Evolutionary conservation across 2,329 filamentous ascomycete genomes (phyloP).

Genomic region (Pezicula carpinea): DNA sequence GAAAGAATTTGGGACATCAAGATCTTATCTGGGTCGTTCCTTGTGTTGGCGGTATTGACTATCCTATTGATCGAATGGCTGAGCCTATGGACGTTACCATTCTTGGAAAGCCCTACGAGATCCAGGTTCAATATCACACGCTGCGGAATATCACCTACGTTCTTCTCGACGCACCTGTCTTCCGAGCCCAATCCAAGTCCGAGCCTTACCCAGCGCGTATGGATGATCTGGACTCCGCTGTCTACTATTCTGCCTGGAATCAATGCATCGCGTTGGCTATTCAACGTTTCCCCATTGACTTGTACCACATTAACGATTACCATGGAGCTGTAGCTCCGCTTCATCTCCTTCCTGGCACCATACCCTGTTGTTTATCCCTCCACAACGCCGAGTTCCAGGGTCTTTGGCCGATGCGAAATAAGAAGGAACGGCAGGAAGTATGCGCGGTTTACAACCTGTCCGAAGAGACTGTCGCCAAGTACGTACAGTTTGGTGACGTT

Average conservation of each 20-base stretch:
- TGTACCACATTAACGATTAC: constrained; percentile 65
- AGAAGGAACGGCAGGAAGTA: constrained; percentile 56
- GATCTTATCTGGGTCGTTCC: constrained; percentile 61
- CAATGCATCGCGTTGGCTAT: constrained; percentile 61
- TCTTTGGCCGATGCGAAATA: constrained; percentile 60
- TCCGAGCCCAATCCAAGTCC: constrained; percentile 55
- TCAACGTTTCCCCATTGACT: constrained; percentile 54
- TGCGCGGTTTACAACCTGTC: constrained; percentile 60
- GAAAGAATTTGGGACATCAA: constrained; percentile 57
- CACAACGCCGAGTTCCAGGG: constrained; percentile 68
- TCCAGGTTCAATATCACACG: constrained; percentile 58
- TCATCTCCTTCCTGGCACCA: constrained; percentile 54
- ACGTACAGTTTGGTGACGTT: constrained; percentile 6
- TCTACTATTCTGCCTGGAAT: constrained; percentile 67
- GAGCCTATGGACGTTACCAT: constrained; percentile 59
- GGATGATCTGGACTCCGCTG: constrained; percentile 62
- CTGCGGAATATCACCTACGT: constrained; percentile 63
- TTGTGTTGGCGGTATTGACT: constrained; percentile 57
- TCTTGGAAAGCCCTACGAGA: constrained; percentile 53
- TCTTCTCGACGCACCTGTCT: constrained; percentile 52
- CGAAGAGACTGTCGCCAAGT: constrained; percentile 41
- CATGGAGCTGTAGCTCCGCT: constrained; percentile 58
- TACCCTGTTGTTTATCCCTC: constrained; percentile 58
- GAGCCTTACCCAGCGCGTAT: constrained; percentile 63
- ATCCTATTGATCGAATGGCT: constrained; percentile 52